Evolutionary conservation across 75 land plant genomes (phyloP), one percentile per base, ranked within the genome.

Genomic region (Picea sitchensis): DNA sequence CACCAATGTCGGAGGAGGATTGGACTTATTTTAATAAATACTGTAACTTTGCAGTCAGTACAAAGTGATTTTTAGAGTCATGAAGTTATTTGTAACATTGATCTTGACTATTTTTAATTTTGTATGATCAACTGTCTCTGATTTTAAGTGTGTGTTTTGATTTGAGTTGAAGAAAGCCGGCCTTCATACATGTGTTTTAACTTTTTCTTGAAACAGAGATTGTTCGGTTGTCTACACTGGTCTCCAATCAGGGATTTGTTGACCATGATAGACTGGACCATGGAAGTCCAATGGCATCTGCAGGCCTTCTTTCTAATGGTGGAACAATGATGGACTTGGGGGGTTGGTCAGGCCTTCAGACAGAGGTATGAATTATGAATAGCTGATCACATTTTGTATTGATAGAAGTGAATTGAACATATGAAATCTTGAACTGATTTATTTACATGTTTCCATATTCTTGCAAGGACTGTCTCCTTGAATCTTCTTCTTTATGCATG

Each of bases 191-290:
- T 44, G 41, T 3, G 15, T 68, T 77, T n/a, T n/a, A n/a, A n/a
- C n/a, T n/a, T n/a, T 17, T 79, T 20, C 47, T 51, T 83, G 36
- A 54, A 88, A 68, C 85, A 95, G 98, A 95, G 81, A 95, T 95
- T 78, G 75, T 91, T 61, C 87, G 93, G 38, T 84, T 86, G 15
- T 85, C 98, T 30, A 81, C 83, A 34, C 47, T 89, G 62, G 82
- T 85, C 38, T 79, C 91, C 59, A 92, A 79, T 59, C 87, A 88
- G 69, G 76, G 78, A 79, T 89, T 86, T 82, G 76, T 83, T 36
- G 98, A 92, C 68, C 90, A 84, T 77, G 95, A 92, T 73, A 86
- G 87, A 75, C 54, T 92, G 64, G 98, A 90, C 51, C 94, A 89
- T 81, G 92, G 89, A 9, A 89, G 91, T 75, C 98, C 93, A 15